A percentile compares a stretch with the other conserved stretches of the same genome.
Evolutionary conservation across 352 stramenopile genomes (phyloP).

Genomic region (Lagenidium giganteum): DNA sequence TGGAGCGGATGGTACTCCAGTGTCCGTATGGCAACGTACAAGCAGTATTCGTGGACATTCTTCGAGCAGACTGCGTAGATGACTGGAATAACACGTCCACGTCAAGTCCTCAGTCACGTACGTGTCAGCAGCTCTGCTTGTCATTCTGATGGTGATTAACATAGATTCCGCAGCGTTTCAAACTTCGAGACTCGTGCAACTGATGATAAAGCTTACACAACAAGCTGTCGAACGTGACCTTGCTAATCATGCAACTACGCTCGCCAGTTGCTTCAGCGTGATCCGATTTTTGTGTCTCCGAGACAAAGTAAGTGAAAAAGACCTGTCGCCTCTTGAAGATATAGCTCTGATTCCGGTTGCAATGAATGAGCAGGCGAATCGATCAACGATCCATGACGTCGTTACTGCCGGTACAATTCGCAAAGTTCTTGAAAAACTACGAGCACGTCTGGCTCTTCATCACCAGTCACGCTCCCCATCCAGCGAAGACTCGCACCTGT

Average conservation of each 20-base stretch:
- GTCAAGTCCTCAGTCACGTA: conserved; percentile 20
- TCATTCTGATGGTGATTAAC: no score
- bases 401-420: no score
- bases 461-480: no score
- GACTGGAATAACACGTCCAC: conserved; percentile 17
- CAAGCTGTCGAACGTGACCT: conserved; percentile 54
- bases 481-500: no score
- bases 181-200: conserved; percentile 11
- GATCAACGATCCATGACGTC: no score
- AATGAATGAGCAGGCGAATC: conserved; percentile 28
- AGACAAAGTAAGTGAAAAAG: conserved; percentile 68
- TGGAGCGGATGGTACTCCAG: conserved; percentile 31
- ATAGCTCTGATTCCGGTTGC: no score
- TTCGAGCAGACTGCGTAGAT: conserved; percentile 38
- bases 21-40: conserved; percentile 74
- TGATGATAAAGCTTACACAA: conserved; percentile 28
- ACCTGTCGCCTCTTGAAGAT: no score
- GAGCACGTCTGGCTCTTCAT: no score
- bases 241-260: conserved; percentile 47
- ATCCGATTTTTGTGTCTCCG: conserved; percentile 57
- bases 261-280: conserved; percentile 64
- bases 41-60: conserved; percentile 56
- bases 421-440: no score
- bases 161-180: conserved; percentile 17
- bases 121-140: conserved; percentile 2